phyloP scores from a whole-genome alignment of 176 grass and related monocot genomes.

The Panicum miliaceum region DNA sequence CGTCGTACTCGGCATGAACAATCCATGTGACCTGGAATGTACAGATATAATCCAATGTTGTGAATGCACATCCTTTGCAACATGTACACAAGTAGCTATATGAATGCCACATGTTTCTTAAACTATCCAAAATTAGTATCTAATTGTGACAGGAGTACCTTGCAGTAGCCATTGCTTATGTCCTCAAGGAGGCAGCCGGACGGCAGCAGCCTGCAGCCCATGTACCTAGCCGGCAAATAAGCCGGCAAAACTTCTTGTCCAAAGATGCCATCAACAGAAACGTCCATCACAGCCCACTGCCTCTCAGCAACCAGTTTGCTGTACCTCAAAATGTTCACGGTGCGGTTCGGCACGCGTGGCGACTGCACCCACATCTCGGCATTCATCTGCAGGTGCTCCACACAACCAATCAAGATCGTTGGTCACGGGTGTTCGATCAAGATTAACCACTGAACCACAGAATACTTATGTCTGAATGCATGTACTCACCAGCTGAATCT shows the following conservation, averaged over 20 bases:
- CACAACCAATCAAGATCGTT: background rate
- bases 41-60: background rate
- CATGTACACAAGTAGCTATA: background rate
- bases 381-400: slow-evolving; percentile 48
- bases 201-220: slow-evolving; percentile 33
- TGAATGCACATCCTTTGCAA: background rate
- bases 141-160: slow-evolving; percentile 26
- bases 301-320: slow-evolving; percentile 33
- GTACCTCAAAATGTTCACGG: slow-evolving; percentile 47
- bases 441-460: background rate
- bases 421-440: background rate
- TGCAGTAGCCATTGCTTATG: slow-evolving; percentile 41
- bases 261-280: slow-evolving; percentile 41
- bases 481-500: slow-evolving; percentile 17
- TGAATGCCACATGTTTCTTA: background rate
- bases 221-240: background rate
- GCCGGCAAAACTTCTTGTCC: background rate
- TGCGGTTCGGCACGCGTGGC: slow-evolving; percentile 47
- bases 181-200: slow-evolving; percentile 47
- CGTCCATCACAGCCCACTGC: slow-evolving; percentile 65
- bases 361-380: slow-evolving; percentile 63
- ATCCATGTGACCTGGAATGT: slow-evolving; percentile 48
- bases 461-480: background rate
- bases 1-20: slow-evolving; percentile 47
- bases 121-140: background rate